These are phyloP conservation scores for Colletotrichum agaves DNA, from an alignment of 2,329 filamentous ascomycete genomes.

Conservation along the genomic window DNA sequence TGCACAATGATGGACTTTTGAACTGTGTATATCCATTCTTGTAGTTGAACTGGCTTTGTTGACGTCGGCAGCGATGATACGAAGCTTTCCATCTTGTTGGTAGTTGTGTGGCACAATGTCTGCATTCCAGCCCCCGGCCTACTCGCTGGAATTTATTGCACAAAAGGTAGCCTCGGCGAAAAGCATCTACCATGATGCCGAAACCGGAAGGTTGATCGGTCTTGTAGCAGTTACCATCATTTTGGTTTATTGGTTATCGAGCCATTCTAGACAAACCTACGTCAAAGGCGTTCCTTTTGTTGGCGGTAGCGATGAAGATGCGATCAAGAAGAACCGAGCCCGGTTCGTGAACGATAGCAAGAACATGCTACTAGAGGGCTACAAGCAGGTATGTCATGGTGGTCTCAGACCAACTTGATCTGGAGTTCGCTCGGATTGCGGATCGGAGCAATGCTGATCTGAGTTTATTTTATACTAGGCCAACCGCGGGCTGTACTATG, in stretches of 20 bases:
- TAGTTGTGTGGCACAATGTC: neutral
- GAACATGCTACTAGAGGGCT: neutral
- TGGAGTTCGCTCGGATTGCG: neutral
- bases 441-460: neutral
- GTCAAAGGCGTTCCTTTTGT: neutral
- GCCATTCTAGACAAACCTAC: neutral
- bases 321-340: neutral
- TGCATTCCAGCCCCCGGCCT: neutral
- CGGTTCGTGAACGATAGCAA: neutral
- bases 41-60: neutral
- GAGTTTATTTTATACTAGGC: neutral
- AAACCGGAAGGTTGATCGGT: neutral
- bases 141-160: neutral
- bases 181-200: neutral
- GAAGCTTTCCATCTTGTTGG: neutral
- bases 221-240: neutral
- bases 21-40: neutral
- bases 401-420: neutral
- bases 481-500: constrained; percentile 37
- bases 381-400: neutral
- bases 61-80: neutral
- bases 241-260: neutral
- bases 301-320: neutral
- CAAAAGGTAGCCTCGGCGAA: neutral
- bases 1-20: neutral